Evolutionary conservation across 2,329 filamentous ascomycete genomes (phyloP).

Genomic region (Clarireedia paspali): DNA sequence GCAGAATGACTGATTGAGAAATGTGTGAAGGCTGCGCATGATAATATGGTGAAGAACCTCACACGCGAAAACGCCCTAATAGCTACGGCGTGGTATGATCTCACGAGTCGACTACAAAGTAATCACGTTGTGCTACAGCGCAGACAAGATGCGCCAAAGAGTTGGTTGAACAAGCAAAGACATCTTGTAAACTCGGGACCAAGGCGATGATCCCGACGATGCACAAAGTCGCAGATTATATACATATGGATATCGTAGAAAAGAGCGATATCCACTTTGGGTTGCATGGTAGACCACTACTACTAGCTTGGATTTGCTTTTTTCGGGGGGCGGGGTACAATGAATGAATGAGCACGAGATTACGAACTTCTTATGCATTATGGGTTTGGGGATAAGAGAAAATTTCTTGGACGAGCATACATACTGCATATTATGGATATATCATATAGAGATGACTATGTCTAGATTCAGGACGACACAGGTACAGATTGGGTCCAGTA

Average conservation of each 20-base stretch:
- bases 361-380: slow-evolving; percentile 3
- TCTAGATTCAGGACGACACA: slow-evolving; percentile 2
- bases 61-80: slow-evolving; percentile 73
- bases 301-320: neutral
- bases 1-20: slow-evolving; percentile 10
- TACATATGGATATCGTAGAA: neutral
- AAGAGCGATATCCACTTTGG: neutral
- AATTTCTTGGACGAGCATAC: neutral
- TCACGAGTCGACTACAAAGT: slow-evolving; percentile 70
- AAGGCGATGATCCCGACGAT: slow-evolving; percentile 18
- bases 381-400: neutral
- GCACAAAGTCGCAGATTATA: neutral
- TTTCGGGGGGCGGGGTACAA: neutral
- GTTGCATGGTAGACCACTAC: neutral
- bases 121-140: slow-evolving; percentile 74
- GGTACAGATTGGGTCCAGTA: slow-evolving; percentile 5
- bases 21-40: slow-evolving; percentile 23
- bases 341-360: slow-evolving; percentile 2
- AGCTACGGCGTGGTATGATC: slow-evolving; percentile 78
- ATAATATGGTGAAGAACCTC: slow-evolving; percentile 45
- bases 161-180: slow-evolving; percentile 80
- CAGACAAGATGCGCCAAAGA: slow-evolving; percentile 65
- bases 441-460: slow-evolving; percentile 5
- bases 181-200: slow-evolving; percentile 49
- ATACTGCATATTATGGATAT: slow-evolving; percentile 9